A percentile compares a stretch with the other conserved stretches of the same genome.
Conservation (phyloP, 2,329 filamentous ascomycete genomes). For the Didymella glomerata region DNA sequence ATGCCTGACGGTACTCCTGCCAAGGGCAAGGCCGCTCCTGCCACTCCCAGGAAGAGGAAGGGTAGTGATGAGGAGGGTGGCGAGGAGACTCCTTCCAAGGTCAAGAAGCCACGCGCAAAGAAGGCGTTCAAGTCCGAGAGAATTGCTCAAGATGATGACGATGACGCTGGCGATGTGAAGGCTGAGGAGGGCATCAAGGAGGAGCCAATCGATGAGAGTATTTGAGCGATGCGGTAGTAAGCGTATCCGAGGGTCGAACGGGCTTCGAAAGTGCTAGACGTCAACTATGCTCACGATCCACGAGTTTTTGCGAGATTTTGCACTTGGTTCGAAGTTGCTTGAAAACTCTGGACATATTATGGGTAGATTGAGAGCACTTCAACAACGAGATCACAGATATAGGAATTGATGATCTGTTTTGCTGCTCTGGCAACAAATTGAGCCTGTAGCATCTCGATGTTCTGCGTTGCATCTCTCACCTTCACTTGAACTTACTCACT, state of each 20-base stretch:
- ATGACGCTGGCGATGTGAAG: background rate
- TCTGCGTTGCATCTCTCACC: background rate
- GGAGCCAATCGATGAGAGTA: background rate
- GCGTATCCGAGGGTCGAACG: too few relatives aligned
- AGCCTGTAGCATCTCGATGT: too few relatives aligned
- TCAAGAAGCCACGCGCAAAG: background rate
- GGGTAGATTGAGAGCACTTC: too few relatives aligned
- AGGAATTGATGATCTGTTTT: too few relatives aligned
- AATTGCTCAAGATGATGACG: background rate
- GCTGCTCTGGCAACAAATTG: too few relatives aligned
- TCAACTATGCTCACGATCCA: background rate
- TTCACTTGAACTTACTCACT: background rate
- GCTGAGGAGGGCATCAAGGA: background rate
- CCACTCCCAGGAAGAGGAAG: slow-evolving; percentile 1
- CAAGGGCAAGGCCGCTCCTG: slow-evolving; percentile 3
- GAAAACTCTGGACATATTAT: too few relatives aligned
- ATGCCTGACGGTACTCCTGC: background rate
- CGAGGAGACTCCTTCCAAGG: background rate
- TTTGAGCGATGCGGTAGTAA: background rate
- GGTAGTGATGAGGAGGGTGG: background rate
- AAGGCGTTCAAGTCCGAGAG: background rate
- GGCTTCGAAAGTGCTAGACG: too few relatives aligned
- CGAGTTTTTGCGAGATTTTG: background rate
- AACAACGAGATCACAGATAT: too few relatives aligned
- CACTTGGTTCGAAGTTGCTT: too few relatives aligned